A percentile compares a stretch with the other conserved stretches of the same genome.
These are phyloP conservation scores for Cinnamomum micranthum DNA, from an alignment of 164 flowering plant species.

Conservation along the genomic window DNA sequence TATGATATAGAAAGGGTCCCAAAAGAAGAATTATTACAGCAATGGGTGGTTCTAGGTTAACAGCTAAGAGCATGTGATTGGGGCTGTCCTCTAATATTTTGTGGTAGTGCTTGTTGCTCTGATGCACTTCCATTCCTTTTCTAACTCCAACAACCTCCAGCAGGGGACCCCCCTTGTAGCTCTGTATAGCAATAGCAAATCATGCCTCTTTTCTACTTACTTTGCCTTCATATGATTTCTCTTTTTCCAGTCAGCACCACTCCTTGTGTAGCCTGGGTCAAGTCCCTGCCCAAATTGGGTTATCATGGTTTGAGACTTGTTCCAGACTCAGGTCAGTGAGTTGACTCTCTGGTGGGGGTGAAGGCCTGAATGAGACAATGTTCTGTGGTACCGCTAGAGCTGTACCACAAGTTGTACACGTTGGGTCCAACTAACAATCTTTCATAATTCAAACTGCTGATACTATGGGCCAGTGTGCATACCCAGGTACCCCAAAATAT, in stretches of 20 bases:
- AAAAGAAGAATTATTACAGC: conserved; percentile 1
- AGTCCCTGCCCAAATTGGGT: too few species aligned
- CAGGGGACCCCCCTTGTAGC: too few species aligned
- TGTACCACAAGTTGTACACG: neutral
- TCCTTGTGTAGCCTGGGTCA: too few species aligned
- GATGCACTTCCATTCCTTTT: too few species aligned
- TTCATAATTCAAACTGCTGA: neutral
- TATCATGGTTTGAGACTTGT: too few species aligned
- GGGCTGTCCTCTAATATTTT: neutral
- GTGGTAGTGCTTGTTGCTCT: neutral
- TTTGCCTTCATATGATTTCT: neutral
- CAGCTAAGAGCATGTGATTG: conserved; percentile 3
- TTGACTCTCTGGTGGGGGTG: too few species aligned
- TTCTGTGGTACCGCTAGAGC: neutral
- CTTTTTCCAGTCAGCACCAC: neutral
- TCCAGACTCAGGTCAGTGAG: too few species aligned
- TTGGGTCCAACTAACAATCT: neutral
- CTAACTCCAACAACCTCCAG: too few species aligned
- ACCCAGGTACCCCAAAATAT: neutral
- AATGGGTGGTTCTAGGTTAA: neutral
- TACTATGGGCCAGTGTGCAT: neutral
- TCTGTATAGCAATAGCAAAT: neutral
- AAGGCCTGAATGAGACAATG: neutral
- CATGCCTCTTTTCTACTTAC: neutral
- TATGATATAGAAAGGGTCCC: neutral